Evolutionary conservation across 2,329 filamentous ascomycete species (phyloP).

Genomic region (Fusarium ramigenum): DNA sequence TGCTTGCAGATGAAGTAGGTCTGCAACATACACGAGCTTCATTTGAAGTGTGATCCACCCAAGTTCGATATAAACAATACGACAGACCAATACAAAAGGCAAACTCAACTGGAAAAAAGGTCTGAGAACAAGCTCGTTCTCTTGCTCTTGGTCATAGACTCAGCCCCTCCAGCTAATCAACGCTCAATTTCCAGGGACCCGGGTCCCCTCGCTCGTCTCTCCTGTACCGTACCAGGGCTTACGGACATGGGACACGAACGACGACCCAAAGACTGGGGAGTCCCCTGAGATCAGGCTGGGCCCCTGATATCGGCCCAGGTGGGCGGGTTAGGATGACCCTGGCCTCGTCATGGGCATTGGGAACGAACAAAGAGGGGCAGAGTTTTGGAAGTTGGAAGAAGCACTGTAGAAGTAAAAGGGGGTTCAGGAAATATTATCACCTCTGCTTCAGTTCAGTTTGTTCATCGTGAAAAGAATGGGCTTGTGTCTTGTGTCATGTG

Average conservation of each 20-base stretch:
- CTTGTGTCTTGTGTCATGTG: neutral
- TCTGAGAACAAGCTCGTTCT: conserved; percentile 2
- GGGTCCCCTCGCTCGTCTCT: neutral
- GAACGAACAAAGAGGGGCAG: conserved; percentile 31
- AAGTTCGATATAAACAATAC: neutral
- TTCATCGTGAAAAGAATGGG: neutral
- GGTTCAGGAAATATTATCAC: conserved; percentile 9
- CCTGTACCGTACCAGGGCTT: conserved; percentile 10
- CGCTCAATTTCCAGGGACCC: conserved; percentile 42
- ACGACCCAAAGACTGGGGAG: conserved; percentile 34
- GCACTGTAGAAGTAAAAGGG: conserved; percentile 37
- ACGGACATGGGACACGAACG: conserved; percentile 23
- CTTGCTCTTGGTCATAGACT: neutral
- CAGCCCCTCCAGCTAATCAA: conserved; percentile 25
- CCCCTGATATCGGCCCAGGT: conserved; percentile 32
- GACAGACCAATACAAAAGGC: neutral
- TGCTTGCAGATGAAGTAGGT: neutral
- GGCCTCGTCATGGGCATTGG: conserved; percentile 17
- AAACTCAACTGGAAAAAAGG: neutral
- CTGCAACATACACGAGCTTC: conserved; percentile 11
- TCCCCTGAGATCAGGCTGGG: conserved; percentile 33
- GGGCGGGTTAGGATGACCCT: conserved; percentile 41
- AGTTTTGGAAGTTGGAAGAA: neutral
- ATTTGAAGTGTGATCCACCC: conserved; percentile 12
- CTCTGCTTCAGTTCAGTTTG: neutral